phyloP scores from a whole-genome alignment of 768 basidiomycete genomes.

The Hericium rajendrae region DNA sequence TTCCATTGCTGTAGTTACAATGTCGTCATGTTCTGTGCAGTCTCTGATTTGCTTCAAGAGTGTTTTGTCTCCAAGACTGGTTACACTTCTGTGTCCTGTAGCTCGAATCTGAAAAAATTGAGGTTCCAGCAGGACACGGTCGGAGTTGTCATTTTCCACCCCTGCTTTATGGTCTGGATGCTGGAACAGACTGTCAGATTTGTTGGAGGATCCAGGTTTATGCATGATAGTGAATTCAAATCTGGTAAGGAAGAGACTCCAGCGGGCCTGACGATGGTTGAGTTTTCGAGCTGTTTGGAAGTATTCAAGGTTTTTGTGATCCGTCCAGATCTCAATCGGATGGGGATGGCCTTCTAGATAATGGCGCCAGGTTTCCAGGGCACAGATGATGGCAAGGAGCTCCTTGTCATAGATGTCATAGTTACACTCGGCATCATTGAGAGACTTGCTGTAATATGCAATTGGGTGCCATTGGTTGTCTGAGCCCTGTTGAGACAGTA shows the following conservation, averaged over 20 bases:
- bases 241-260: too few relatives aligned
- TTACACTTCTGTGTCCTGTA: neutral
- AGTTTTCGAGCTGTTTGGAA: constrained; percentile 18
- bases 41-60: neutral
- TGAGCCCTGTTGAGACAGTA: neutral
- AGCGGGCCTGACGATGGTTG: constrained; percentile 20
- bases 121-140: too few relatives aligned
- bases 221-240: constrained; percentile 18
- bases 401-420: constrained; percentile 19
- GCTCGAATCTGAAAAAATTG: neutral
- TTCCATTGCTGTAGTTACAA: neutral
- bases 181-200: neutral
- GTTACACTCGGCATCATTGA: constrained; percentile 20
- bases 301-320: constrained; percentile 24
- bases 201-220: constrained; percentile 1
- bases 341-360: constrained; percentile 14
- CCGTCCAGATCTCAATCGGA: constrained; percentile 17
- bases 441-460: constrained; percentile 8
- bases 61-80: too few relatives aligned
- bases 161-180: constrained; percentile 3
- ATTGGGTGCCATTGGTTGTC: constrained; percentile 2
- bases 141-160: too few relatives aligned
- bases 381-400: constrained; percentile 25
- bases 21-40: neutral
- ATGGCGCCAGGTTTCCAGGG: constrained; percentile 18